phyloP scores from a whole-genome alignment of 768 basidiomycete species.

The Hericium rajendrae region DNA sequence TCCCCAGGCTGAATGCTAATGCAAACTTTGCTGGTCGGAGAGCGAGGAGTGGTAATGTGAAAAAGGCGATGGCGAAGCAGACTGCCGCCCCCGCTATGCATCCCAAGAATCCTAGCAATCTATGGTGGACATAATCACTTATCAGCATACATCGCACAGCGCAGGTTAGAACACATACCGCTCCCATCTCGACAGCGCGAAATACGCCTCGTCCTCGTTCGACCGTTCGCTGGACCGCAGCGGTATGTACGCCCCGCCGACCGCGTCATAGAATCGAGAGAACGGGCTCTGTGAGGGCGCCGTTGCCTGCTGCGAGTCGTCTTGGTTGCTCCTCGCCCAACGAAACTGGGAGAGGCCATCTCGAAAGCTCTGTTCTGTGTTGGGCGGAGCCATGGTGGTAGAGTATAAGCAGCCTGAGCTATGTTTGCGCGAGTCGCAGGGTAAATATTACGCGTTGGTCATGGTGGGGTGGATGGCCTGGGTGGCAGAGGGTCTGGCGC shows the following conservation, averaged over 20 bases:
- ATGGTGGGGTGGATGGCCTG: too few species aligned
- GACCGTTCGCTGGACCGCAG: slow-evolving; percentile 70
- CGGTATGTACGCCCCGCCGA: slow-evolving; percentile 85
- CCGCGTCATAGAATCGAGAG: slow-evolving; percentile 76
- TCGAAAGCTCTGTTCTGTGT: slow-evolving; percentile 58
- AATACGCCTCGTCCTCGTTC: slow-evolving; percentile 95
- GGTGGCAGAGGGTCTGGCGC: too few species aligned
- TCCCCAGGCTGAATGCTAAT: slow-evolving; percentile 80
- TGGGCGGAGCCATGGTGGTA: slow-evolving; percentile 6
- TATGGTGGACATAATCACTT: slow-evolving; percentile 18
- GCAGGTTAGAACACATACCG: slow-evolving; percentile 35
- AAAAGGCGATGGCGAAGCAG: slow-evolving; percentile 88
- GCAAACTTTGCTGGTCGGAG: slow-evolving; percentile 87
- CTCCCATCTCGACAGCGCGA: slow-evolving; percentile 90
- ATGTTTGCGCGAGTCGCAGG: too few species aligned
- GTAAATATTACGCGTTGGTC: too few species aligned
- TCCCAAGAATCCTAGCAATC: slow-evolving; percentile 82
- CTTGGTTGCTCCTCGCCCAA: slow-evolving; percentile 65
- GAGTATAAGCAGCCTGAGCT: background rate
- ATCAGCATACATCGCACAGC: background rate
- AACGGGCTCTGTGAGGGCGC: slow-evolving; percentile 47
- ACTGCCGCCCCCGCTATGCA: slow-evolving; percentile 86
- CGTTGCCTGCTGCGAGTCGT: slow-evolving; percentile 51
- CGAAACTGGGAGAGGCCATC: slow-evolving; percentile 75
- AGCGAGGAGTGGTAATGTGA: slow-evolving; percentile 65